phyloP scores from a whole-genome alignment of 1,284 basidiomycete genomes.

The Naganishia sp. region DNA sequence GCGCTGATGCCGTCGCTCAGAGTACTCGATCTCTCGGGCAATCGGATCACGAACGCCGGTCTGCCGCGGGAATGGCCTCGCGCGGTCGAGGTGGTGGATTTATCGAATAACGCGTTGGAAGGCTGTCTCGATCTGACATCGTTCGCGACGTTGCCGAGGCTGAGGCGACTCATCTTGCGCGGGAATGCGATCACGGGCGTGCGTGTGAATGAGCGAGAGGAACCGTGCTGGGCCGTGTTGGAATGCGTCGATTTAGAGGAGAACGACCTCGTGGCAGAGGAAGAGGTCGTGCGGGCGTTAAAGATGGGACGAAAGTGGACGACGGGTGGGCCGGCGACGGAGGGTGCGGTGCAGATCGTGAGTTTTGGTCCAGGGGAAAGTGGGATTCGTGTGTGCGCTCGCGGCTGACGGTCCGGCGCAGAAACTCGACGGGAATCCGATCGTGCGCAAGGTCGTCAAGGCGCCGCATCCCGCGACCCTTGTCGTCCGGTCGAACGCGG shows the following conservation, averaged over 20 bases:
- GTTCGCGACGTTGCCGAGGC: slow-evolving; percentile 3
- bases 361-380: neutral
- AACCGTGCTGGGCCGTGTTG: slow-evolving; percentile 5
- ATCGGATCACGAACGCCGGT: slow-evolving; percentile 38
- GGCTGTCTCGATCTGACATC: slow-evolving; percentile 15
- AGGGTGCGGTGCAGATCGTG: slow-evolving; percentile 11
- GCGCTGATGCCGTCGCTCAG: slow-evolving; percentile 41
- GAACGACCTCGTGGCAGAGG: slow-evolving; percentile 17
- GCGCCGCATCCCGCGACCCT: slow-evolving; percentile 10
- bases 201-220: neutral
- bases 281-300: neutral
- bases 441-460: neutral
- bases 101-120: slow-evolving; percentile 24
- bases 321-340: neutral
- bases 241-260: slow-evolving; percentile 16
- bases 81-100: slow-evolving; percentile 25
- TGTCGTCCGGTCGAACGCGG: neutral
- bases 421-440: slow-evolving; percentile 24
- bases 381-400: no score
- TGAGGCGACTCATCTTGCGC: slow-evolving; percentile 4
- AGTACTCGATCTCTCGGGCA: slow-evolving; percentile 44
- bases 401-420: neutral
- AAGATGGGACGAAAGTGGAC: slow-evolving; percentile 5
- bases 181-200: slow-evolving; percentile 21
- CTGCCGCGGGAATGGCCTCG: slow-evolving; percentile 35